Base-by-base conservation (phyloP, 2,329 filamentous ascomycete genomes). In the Trichoderma pleuroti region DNA sequence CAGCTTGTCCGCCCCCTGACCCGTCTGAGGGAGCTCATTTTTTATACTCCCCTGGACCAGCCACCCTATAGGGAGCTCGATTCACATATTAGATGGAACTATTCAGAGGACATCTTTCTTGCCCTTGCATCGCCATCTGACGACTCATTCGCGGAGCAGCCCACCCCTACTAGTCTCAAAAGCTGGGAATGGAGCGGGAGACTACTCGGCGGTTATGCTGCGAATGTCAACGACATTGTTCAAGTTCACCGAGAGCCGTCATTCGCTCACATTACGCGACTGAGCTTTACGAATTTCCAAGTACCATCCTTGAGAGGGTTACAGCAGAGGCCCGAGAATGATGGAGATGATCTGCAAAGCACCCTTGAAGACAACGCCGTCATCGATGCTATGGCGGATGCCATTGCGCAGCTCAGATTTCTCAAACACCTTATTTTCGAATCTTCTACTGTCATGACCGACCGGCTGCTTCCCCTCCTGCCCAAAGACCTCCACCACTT, bases 361-460 rank as follows among this genome's bases (percentile, higher is more conserved):
- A 76, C 84, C 63, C 79, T 80, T 16, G 80, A 83, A 34, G 81
- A 86, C 11, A 80, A 82, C 1, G 82, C 84, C 64, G 81, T 86
- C 42, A 77, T 82, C 32, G 78, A 80, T 26, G 75, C 76, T 21
- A 73, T 81, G 34, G 80, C 77, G 6, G 66, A 74, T 16, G 77
- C 81, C 21, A 80, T 83, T 46, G 75, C 75, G 1, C 75, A 78
- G 28, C 84, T 98, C 10, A 87, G 89, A 0, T 80, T 86, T 2
- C 83, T 98, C 8, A 86, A 86, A 68, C 87, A 90, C 68, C 82
- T 98, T 12, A 84, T 90, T 1, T 90, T 98, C 74, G 89, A 94
- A 76, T 91, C 91, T 9, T 97, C 91, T 56, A 91, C 90, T 3
- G 84, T 92, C 39, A 86, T 93, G 71, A 92, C 92, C 76, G 86